Percentiles rank a stretch among this genome's conserved stretches.
Evolutionary conservation across 2,329 filamentous ascomycete species (phyloP).

Genomic region (Alternaria triticimaculans): DNA sequence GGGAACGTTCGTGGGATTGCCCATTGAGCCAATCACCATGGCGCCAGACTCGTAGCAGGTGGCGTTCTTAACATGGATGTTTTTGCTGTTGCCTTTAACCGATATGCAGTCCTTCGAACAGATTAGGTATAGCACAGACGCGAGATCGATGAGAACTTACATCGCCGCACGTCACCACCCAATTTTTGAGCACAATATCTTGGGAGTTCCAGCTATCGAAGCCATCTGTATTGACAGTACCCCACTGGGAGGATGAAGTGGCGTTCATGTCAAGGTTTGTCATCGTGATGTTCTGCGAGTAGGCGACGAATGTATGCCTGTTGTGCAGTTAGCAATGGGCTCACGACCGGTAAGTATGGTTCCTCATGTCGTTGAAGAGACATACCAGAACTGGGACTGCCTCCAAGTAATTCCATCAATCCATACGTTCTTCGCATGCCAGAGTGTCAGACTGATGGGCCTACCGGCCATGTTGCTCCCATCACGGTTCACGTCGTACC

Average conservation of each 20-base stretch:
- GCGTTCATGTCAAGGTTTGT: slow-evolving; percentile 62
- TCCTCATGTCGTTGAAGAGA: no score
- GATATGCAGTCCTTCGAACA: slow-evolving; percentile 65
- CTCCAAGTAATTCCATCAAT: slow-evolving; percentile 54
- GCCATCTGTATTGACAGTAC: slow-evolving; percentile 60
- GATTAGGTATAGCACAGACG: slow-evolving; percentile 40
- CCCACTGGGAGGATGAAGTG: slow-evolving; percentile 54
- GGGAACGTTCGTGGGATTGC: slow-evolving; percentile 62
- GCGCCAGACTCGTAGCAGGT: slow-evolving; percentile 67
- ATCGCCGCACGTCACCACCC: slow-evolving; percentile 49
- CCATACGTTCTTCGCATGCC: slow-evolving; percentile 55
- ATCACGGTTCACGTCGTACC: slow-evolving; percentile 51
- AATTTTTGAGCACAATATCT: slow-evolving; percentile 55
- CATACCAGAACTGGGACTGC: slow-evolving; percentile 58
- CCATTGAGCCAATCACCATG: slow-evolving; percentile 65
- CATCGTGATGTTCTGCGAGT: slow-evolving; percentile 60
- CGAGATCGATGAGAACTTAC: slow-evolving; percentile 25
- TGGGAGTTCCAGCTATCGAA: slow-evolving; percentile 60
- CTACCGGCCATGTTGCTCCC: slow-evolving; percentile 54
- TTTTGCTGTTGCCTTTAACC: slow-evolving; percentile 65
- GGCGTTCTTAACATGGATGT: slow-evolving; percentile 65
- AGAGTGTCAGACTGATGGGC: slow-evolving; percentile 56
- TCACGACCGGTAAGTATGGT: background rate
- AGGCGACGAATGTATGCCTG: slow-evolving; percentile 53
- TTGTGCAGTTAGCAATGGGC: background rate